Conservation (phyloP, 768 basidiomycete species). For the Boletus barrowsii region DNA sequence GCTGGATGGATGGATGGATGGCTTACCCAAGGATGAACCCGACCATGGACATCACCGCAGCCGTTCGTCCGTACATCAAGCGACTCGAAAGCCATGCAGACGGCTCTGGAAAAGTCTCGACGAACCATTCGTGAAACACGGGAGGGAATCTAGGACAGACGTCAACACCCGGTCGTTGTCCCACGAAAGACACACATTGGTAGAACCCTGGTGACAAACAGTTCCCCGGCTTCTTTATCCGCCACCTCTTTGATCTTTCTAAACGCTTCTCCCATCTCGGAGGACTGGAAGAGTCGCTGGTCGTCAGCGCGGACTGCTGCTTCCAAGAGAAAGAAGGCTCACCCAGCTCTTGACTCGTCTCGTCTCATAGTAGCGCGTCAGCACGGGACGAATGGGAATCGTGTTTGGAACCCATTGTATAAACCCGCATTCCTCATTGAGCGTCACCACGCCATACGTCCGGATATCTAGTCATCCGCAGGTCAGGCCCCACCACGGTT, state of each 20-base stretch:
- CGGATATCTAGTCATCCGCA: constrained; percentile 60
- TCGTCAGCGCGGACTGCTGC: neutral
- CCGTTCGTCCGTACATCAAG: constrained; percentile 80
- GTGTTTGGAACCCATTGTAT: constrained; percentile 99
- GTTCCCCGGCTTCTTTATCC: constrained; percentile 49
- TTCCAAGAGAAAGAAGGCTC: constrained; percentile 16
- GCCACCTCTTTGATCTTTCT: constrained; percentile 46
- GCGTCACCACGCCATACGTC: constrained; percentile 96
- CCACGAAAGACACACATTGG: constrained; percentile 42
- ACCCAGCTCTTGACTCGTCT: constrained; percentile 49
- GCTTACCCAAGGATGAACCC: constrained; percentile 90
- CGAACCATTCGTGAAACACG: constrained; percentile 96
- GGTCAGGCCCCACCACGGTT: neutral
- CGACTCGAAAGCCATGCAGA: constrained; percentile 90
- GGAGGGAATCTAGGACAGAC: constrained; percentile 58
- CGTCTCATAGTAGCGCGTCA: constrained; percentile 64
- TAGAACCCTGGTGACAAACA: constrained; percentile 56
- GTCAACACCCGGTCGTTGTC: neutral
- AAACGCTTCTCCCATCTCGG: constrained; percentile 46
- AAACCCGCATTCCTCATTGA: constrained; percentile 96
- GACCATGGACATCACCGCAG: constrained; percentile 98
- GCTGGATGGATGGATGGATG: neutral
- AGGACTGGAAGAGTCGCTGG: constrained; percentile 31
- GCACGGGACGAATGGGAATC: constrained; percentile 71
- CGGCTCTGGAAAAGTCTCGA: constrained; percentile 95